Evolutionary conservation across 176 grass and related monocot genomes (phyloP).

Genomic region (Saccharum officinarum): DNA sequence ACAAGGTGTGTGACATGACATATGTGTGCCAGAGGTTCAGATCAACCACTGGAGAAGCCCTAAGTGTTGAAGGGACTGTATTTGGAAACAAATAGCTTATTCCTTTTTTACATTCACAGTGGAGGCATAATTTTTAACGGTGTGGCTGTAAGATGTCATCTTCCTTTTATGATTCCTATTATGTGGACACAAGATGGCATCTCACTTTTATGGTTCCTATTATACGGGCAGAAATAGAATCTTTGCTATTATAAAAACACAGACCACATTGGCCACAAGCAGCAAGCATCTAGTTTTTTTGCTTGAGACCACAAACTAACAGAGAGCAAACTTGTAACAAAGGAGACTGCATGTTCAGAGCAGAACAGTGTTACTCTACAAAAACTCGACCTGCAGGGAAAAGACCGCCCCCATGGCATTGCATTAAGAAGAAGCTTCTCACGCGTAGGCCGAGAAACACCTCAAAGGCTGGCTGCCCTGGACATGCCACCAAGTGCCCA

Average conservation of each 20-base stretch:
- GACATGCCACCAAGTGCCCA: neutral
- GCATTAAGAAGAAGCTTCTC: neutral
- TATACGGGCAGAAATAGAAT: neutral
- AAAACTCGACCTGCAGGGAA: neutral
- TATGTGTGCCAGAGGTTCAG: neutral
- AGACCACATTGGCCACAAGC: neutral
- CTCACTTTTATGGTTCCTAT: conserved; percentile 9
- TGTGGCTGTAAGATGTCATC: neutral
- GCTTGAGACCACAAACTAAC: neutral
- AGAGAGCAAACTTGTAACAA: conserved; percentile 1
- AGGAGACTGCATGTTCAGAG: neutral
- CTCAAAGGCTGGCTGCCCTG: neutral
- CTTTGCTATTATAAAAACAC: conserved; percentile 16
- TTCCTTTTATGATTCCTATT: conserved; percentile 12
- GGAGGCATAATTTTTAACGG: no score
- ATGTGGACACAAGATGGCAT: conserved; percentile 15
- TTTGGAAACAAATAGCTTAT: neutral
- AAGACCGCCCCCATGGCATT: neutral
- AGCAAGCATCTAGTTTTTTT: conserved; percentile 15
- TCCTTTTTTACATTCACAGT: neutral
- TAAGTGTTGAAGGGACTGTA: neutral
- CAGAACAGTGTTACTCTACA: conserved; percentile 1
- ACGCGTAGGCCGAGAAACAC: neutral
- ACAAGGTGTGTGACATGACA: neutral
- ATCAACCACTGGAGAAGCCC: neutral